These are phyloP conservation scores for Batkoa obscura DNA, from an alignment of 371 early-diverging fungal species.

Conservation along the genomic window DNA sequence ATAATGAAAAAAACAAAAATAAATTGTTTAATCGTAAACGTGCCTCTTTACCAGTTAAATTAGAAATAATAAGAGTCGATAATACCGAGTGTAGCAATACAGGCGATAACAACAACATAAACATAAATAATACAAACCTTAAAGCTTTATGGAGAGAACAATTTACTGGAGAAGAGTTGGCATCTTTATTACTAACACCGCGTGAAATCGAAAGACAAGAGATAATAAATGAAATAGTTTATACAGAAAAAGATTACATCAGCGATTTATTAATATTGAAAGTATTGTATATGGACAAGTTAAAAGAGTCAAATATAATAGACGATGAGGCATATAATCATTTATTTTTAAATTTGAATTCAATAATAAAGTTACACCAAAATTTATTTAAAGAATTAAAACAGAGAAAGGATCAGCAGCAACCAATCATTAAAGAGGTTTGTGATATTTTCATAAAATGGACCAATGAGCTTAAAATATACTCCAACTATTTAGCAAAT, in stretches of 20 bases:
- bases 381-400: neutral
- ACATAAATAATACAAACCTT: neutral
- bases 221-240: conserved; percentile 57
- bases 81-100: no score
- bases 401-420: neutral
- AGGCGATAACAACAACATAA: neutral
- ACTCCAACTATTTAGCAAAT: neutral
- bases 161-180: conserved; percentile 1
- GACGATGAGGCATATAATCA: neutral
- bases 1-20: no score
- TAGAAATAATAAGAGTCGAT: no score
- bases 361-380: neutral
- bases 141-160: neutral
- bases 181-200: neutral
- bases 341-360: neutral
- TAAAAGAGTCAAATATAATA: neutral
- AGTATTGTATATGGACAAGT: conserved; percentile 9
- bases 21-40: no score
- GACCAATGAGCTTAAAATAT: neutral
- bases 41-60: no score
- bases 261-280: conserved; percentile 30
- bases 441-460: neutral
- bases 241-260: conserved; percentile 57
- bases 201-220: conserved; percentile 57
- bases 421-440: conserved; percentile 2